These are phyloP conservation scores for Colletotrichum shisoi DNA, from an alignment of 2,329 filamentous ascomycete species.

Conservation along the genomic window DNA sequence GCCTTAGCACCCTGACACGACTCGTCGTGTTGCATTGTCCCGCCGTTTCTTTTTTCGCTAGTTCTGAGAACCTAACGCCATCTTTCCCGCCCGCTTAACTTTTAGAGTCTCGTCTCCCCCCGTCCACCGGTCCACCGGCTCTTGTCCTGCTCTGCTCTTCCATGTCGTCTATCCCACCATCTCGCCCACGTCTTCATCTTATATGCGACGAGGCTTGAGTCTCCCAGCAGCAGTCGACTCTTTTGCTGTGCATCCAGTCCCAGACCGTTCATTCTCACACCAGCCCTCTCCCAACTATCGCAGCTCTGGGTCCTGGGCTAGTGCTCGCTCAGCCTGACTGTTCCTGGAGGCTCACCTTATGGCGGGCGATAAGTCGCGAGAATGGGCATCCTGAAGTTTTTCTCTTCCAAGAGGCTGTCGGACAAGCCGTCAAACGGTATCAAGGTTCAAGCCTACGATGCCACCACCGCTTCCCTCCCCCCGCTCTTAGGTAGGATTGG, in stretches of 20 bases:
- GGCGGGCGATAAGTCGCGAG: conserved; percentile 34
- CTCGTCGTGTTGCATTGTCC: conserved; percentile 35
- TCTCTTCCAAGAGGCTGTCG: conserved; percentile 45
- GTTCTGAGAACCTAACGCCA: conserved; percentile 27
- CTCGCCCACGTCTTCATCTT: not conserved
- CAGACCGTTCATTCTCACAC: not conserved
- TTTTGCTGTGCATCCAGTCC: too few relatives aligned
- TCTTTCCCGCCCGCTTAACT: conserved; percentile 7
- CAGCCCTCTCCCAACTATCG: not conserved
- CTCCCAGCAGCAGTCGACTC: not conserved
- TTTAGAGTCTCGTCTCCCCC: conserved; percentile 33
- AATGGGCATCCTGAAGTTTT: conserved; percentile 50
- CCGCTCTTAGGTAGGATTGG: conserved; percentile 48
- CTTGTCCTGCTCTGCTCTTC: not conserved
- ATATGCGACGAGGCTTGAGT: not conserved
- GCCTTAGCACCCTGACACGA: conserved; percentile 36
- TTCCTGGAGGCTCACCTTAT: conserved; percentile 21
- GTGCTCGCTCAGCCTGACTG: not conserved
- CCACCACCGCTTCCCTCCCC: conserved; percentile 48
- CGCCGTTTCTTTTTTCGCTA: conserved; percentile 31
- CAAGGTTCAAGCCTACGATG: conserved; percentile 51
- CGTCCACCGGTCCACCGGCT: conserved; percentile 1
- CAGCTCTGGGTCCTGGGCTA: not conserved
- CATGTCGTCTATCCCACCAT: not conserved
- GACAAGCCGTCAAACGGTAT: conserved; percentile 41